Conservation (phyloP, 1,284 basidiomycete genomes). For the Phenoliferia sp. region DNA sequence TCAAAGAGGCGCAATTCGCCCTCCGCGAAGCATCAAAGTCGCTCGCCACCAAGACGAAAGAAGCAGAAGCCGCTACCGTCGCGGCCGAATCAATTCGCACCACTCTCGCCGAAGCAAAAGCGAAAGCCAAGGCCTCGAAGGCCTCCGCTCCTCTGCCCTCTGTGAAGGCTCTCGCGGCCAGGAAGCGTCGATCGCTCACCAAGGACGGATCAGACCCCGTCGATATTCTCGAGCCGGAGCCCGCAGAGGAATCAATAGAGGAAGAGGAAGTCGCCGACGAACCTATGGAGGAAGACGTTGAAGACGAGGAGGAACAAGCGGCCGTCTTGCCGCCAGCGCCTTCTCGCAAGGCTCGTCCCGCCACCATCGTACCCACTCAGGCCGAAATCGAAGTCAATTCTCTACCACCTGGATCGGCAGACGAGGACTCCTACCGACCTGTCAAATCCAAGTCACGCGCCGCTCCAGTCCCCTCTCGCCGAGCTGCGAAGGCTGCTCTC, state of each 20-base stretch:
- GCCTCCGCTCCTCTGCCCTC: background rate
- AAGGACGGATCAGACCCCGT: slow-evolving; percentile 4
- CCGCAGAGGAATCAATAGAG: too few species aligned
- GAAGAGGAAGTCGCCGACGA: background rate
- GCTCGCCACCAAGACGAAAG: background rate
- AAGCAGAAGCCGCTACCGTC: background rate
- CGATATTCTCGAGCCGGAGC: background rate
- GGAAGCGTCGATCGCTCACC: background rate
- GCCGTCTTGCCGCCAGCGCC: slow-evolving; percentile 1
- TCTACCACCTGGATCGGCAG: background rate
- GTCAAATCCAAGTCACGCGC: slow-evolving; percentile 4
- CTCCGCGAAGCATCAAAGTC: slow-evolving; percentile 17
- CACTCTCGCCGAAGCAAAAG: background rate
- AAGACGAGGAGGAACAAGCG: background rate
- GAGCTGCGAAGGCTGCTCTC: background rate
- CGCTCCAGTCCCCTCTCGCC: background rate
- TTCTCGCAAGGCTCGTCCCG: background rate
- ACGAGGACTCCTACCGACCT: slow-evolving; percentile 1
- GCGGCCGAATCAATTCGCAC: background rate
- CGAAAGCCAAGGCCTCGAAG: background rate
- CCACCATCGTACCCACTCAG: background rate
- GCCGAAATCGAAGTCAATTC: background rate
- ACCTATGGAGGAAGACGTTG: background rate
- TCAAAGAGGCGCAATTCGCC: slow-evolving; percentile 12
- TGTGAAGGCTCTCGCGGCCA: background rate